Conservation (phyloP, 2,329 filamentous ascomycete genomes). For the Colletotrichum sp. region DNA sequence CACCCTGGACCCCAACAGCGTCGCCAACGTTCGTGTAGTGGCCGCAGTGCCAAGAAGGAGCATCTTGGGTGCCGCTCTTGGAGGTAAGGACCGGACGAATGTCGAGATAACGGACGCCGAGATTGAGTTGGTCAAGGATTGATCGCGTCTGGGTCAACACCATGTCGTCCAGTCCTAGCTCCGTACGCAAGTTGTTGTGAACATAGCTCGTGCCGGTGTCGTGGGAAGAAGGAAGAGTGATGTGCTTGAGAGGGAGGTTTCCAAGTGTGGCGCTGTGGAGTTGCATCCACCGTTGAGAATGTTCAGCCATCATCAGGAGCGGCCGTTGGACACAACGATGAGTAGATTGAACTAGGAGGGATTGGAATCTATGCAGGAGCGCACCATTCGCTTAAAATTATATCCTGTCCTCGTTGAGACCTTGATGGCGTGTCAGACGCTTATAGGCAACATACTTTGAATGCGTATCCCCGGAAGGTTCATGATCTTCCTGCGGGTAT, state of each 20-base stretch:
- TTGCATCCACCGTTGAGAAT: neutral
- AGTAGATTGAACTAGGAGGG: neutral
- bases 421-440: neutral
- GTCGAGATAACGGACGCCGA: neutral
- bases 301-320: neutral
- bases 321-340: neutral
- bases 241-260: neutral
- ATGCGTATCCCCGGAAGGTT: rapidly evolving
- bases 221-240: neutral
- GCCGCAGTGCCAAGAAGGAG: neutral
- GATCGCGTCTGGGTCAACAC: neutral
- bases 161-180: neutral
- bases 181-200: neutral
- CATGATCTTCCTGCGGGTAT: neutral
- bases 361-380: neutral
- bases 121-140: neutral
- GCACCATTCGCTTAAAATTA: rapidly evolving
- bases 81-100: neutral
- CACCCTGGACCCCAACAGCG: neutral
- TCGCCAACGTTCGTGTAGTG: neutral
- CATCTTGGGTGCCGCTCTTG: neutral
- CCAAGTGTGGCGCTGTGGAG: neutral
- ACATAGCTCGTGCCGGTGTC: neutral
- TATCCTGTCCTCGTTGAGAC: neutral
- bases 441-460: neutral